phyloP scores from a whole-genome alignment of 805 yeast species.

The Spathaspora boniae region DNA sequence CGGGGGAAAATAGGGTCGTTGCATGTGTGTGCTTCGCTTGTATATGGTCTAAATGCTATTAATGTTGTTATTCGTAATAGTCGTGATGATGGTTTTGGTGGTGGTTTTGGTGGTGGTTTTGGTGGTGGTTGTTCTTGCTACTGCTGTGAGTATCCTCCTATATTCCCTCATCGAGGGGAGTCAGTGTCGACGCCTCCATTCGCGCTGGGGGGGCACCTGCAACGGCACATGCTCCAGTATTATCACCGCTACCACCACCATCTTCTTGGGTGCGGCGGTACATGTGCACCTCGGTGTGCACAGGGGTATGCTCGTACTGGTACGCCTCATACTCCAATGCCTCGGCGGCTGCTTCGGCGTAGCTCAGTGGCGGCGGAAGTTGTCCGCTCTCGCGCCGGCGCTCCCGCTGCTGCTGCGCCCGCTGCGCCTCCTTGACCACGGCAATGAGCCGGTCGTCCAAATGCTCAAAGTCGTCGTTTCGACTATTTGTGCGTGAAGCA shows the following conservation, averaged over 20 bases:
- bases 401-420: conserved; percentile 36
- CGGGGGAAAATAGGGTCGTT: conserved; percentile 5
- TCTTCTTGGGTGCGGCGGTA: conserved; percentile 5
- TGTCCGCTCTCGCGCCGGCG: conserved; percentile 12
- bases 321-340: conserved; percentile 5
- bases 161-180: conserved; percentile 1
- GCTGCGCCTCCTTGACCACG: conserved; percentile 31
- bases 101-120: no score
- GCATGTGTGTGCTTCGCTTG: neutral
- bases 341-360: conserved; percentile 11
- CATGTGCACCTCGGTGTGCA: no score
- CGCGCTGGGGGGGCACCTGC: no score
- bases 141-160: no score
- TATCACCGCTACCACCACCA: conserved; percentile 8
- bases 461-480: no score
- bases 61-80: no score
- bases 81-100: no score
- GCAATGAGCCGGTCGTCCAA: conserved; percentile 50
- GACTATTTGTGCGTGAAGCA: no score
- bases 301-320: conserved; percentile 4
- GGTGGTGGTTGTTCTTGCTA: no score
- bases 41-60: no score
- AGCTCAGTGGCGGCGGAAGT: conserved; percentile 6
- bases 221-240: no score
- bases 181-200: conserved; percentile 1